Evolutionary conservation across 164 flowering plant species (phyloP).

Genomic region (Nymphaea thermarum): DNA sequence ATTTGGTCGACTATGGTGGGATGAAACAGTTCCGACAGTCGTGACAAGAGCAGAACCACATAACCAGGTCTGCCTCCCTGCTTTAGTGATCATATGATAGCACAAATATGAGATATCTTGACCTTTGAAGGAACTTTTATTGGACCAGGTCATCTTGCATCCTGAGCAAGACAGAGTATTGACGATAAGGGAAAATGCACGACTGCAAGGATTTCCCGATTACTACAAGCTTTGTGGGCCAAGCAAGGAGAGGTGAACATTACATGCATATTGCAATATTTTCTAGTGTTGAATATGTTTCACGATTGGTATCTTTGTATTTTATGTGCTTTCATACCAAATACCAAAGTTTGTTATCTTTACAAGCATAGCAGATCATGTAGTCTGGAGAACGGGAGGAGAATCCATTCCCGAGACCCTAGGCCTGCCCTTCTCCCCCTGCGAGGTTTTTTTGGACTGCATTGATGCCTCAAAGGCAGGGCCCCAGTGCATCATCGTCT

Average conservation of each 20-base stretch:
- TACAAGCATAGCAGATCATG: too few relatives aligned
- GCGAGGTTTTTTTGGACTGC: too few relatives aligned
- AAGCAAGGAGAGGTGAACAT: constrained; percentile 38
- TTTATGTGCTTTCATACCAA: too few relatives aligned
- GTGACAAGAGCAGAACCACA: constrained; percentile 91
- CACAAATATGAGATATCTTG: neutral
- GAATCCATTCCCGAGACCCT: too few relatives aligned
- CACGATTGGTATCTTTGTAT: too few relatives aligned
- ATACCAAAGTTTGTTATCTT: too few relatives aligned
- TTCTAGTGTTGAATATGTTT: too few relatives aligned
- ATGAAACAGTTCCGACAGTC: constrained; percentile 76
- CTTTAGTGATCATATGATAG: neutral
- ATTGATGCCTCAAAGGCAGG: too few relatives aligned
- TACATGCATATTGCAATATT: neutral
- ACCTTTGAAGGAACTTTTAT: neutral
- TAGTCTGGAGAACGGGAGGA: too few relatives aligned
- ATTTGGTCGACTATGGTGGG: constrained; percentile 80
- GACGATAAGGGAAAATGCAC: constrained; percentile 72
- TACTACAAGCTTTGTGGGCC: constrained; percentile 52
- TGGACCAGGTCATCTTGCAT: constrained; percentile 41
- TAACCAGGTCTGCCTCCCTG: constrained; percentile 40
- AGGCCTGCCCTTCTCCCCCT: too few relatives aligned
- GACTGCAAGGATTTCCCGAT: constrained; percentile 80
- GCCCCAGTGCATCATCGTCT: too few relatives aligned
- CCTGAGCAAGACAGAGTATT: constrained; percentile 81